Conservation (phyloP, 257 asterid genomes). For the Petrea volubilis region DNA sequence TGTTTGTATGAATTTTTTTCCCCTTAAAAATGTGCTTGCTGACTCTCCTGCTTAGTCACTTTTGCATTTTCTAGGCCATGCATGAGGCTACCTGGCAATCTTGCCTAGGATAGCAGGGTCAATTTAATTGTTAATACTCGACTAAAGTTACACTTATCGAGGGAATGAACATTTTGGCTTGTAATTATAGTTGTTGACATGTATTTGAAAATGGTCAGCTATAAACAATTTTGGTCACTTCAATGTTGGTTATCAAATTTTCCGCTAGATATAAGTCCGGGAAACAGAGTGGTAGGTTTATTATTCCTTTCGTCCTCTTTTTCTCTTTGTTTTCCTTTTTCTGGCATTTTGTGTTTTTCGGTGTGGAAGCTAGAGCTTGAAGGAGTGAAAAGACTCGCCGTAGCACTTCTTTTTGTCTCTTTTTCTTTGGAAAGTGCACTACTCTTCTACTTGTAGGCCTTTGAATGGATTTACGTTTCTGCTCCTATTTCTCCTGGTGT, state of each 20-base stretch:
- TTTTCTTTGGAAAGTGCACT: constrained; percentile 1
- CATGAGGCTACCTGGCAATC: neutral
- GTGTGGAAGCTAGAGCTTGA: constrained; percentile 7
- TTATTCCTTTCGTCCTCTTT: neutral
- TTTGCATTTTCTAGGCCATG: neutral
- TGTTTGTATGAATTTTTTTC: neutral
- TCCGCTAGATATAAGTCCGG: neutral
- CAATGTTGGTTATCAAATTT: neutral
- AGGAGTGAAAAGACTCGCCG: neutral
- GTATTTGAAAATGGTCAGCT: neutral
- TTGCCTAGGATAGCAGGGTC: neutral
- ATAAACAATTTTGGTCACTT: neutral
- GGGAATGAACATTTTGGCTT: neutral
- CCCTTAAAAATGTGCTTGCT: neutral
- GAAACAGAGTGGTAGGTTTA: neutral
- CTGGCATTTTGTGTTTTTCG: neutral
- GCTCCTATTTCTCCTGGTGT: neutral
- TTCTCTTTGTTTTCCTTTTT: neutral
- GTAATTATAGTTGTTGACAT: neutral
- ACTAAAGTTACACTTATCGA: neutral
- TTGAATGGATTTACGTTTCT: neutral
- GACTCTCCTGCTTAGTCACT: neutral
- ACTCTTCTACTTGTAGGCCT: neutral
- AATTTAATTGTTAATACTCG: neutral
- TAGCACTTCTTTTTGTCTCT: neutral